Base-by-base conservation (phyloP, 495 filamentous ascomycete genomes). In the Saxispiralis lemnorum region DNA sequence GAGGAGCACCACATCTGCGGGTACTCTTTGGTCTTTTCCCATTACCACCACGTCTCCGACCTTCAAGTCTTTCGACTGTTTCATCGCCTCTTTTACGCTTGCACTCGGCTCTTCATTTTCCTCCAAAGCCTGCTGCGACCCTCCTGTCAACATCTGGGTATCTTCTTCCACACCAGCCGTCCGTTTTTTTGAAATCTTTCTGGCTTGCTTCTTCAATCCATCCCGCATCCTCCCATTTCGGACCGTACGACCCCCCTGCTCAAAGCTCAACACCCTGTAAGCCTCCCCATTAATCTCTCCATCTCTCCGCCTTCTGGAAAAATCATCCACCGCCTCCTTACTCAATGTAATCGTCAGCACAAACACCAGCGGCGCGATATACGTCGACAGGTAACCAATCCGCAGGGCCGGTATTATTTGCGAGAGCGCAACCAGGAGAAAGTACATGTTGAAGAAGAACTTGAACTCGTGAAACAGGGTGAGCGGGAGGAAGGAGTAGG, bases 371-470 rank as follows among this genome's bases (percentile, higher is more conserved):
- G 92, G 92, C 13, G 81, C 87, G 56, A 95, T 78, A 53, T 96
- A 99, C 1, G 89, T 94, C 11, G 81, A 84, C 47, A 96, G 72
- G 57, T 93, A 95, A 35, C 92, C 92, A 53, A 99, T 94, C 28
- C 83, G 73, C 33, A 99, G 60, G 7, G 81, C 69, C 13, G 86
- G 85, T 44, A 99, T 81, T 32, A 82, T 78, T 62, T 99, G 92
- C 12, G 86, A 94, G 34, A 95, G 62, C 7, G 92, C 92, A 4
- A 99, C 92, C 6, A 96, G 70, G 7, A 99, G 70, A 59, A 96
- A 99, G 55, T 99, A 99, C 56, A 95, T 78, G 67, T 99, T 99
- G 70, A 96, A 94, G 63, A 99, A 99, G 64, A 96, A 96, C 36
- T 85, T 93, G 56, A 99, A 99, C 53, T 99, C 92, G 65, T 96